These are phyloP conservation scores for Sarocladium kiliense DNA, from an alignment of 2,329 filamentous ascomycete genomes.

Conservation along the genomic window DNA sequence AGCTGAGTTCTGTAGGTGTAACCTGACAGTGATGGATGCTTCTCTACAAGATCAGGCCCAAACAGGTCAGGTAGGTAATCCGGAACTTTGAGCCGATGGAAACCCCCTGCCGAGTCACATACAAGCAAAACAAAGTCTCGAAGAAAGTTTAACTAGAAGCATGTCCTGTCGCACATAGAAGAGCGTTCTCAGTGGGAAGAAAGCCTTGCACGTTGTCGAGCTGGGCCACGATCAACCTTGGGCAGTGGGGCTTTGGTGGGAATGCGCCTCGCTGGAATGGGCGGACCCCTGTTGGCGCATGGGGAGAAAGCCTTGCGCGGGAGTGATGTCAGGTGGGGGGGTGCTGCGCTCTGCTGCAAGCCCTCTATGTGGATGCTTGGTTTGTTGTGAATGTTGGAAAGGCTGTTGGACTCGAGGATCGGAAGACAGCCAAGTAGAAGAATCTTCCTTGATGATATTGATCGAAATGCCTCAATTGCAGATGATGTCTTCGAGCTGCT, in stretches of 20 bases:
- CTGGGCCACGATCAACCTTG: not conserved
- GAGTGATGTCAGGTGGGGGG: slow-evolving; percentile 4
- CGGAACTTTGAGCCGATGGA: not conserved
- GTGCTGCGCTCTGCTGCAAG: not conserved
- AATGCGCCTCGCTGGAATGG: slow-evolving; percentile 8
- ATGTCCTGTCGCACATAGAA: not conserved
- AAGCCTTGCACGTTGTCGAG: not conserved
- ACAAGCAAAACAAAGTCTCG: not conserved
- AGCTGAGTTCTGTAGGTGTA: not conserved
- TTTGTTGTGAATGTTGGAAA: too few relatives aligned
- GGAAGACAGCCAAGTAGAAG: too few relatives aligned
- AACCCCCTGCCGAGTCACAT: too few relatives aligned
- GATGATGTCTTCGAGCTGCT: too few relatives aligned
- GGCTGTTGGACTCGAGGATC: too few relatives aligned
- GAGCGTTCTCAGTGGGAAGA: not conserved
- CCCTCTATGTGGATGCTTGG: too few relatives aligned
- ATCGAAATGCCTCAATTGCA: too few relatives aligned
- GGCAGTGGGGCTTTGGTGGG: not conserved
- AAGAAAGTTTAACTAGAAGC: not conserved
- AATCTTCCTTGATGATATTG: too few relatives aligned
- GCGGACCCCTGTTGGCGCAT: slow-evolving; percentile 2
- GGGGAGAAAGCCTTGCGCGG: slow-evolving; percentile 6
- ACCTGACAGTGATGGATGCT: too few relatives aligned
- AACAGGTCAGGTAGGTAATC: too few relatives aligned
- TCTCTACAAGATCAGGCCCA: too few relatives aligned